Base-by-base conservation (phyloP, 257 asterid genomes). In the Solanum dulcamara region DNA sequence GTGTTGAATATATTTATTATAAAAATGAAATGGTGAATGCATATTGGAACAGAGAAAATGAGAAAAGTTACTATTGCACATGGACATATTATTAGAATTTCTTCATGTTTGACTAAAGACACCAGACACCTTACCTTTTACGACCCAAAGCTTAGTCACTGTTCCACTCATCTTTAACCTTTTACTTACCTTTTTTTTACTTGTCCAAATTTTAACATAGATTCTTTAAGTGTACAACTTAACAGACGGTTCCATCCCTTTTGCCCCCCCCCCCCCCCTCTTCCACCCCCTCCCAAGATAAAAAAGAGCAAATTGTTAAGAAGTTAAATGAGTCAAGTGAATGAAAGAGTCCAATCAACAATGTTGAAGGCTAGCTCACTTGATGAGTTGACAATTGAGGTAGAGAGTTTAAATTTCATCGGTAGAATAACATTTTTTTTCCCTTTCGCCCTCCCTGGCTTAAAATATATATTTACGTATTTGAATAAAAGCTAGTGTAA, bases 101-200 rank as follows among this genome's bases (percentile, higher is more conserved):
- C 20, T 9, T 15, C 66, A 79, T 48, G 83, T 50, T 72, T 48
- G 44, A 79, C 64, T 77, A 55, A 28, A 26, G 57, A 28, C 14
- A 79, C 7, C 62, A 15, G 28, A 79, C 6, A 18, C 17, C 30
- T 4, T 26, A 11, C 40, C 38, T 79, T 46, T 79, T 48, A 79
- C 83, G 18, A 30, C 64, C 59, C 38, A 79, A 48, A 48, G 44
- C 66, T 79, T 79, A 48, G 83, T 79, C 83, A 79, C 64, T 79
- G 83, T 30, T 79, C 83, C 83, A 79, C 83, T 79, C 30, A 30
- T 32, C 83, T 79, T 79, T 79, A 37, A 79, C 83, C 83, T 30
- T 75, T 48, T 48, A 46, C 62, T 26, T 44, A 2, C 82, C 38
- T 14, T 28, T 77, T 28, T 77, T 46, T 46, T 46, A 26, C 42